Conservation (phyloP, 306 rosid genomes). For the Medicago truncatula region DNA sequence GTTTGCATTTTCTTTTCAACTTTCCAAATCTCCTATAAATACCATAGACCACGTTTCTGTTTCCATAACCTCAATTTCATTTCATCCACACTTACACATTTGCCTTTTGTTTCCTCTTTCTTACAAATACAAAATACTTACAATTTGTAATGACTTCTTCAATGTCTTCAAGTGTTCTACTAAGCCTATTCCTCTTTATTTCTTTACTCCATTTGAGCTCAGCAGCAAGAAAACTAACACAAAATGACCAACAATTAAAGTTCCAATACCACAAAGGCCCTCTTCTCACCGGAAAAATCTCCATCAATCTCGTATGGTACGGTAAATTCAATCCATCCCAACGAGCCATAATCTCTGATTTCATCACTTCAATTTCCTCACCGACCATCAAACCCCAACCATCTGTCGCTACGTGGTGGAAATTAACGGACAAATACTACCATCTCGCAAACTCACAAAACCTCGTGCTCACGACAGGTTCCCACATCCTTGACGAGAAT, state of each 20-base stretch:
- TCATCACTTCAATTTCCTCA: constrained; percentile 63
- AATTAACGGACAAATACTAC: constrained; percentile 53
- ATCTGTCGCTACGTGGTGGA: constrained; percentile 65
- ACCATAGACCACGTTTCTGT: background rate
- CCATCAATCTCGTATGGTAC: constrained; percentile 77
- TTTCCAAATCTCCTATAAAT: constrained; percentile 38
- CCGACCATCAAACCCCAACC: constrained; percentile 48
- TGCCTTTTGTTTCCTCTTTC: background rate
- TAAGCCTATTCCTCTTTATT: constrained; percentile 23
- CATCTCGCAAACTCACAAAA: constrained; percentile 35
- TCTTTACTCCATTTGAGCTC: constrained; percentile 49
- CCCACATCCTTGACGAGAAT: constrained; percentile 49
- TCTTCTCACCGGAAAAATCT: constrained; percentile 58
- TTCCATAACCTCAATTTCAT: constrained; percentile 3
- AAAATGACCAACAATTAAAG: constrained; percentile 43
- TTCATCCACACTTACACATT: background rate
- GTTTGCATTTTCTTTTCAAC: constrained; percentile 5
- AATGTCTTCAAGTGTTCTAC: constrained; percentile 3
- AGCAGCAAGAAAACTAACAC: constrained; percentile 52
- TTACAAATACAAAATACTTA: background rate
- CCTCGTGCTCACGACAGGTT: constrained; percentile 47
- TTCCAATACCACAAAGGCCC: constrained; percentile 84
- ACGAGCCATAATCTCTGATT: constrained; percentile 62
- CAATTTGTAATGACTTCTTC: constrained; percentile 50
- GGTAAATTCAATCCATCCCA: constrained; percentile 75